phyloP scores from a whole-genome alignment of 2,329 filamentous ascomycete species.

The Colletotrichum limetticola region DNA sequence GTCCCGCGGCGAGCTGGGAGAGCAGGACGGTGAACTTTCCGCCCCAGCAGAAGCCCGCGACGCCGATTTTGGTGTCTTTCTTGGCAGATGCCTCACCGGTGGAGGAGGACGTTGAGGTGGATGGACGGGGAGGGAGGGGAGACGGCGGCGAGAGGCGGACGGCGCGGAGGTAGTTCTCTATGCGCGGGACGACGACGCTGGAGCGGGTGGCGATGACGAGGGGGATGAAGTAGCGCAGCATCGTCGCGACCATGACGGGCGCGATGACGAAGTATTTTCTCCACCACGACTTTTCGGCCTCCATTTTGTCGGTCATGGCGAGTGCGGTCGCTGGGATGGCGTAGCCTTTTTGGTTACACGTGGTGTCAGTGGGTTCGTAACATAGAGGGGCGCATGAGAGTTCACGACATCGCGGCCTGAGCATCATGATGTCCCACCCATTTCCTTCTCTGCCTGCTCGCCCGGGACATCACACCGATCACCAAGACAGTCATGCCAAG shows the following conservation, averaged over 20 bases:
- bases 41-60: constrained; percentile 73
- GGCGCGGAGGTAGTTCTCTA: constrained; percentile 49
- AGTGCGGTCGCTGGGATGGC: constrained; percentile 45
- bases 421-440: too few species aligned
- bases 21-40: constrained; percentile 65
- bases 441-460: too few species aligned
- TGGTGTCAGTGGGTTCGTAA: too few species aligned
- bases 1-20: constrained; percentile 17
- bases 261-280: constrained; percentile 40
- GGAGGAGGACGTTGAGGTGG: background rate
- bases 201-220: constrained; percentile 45
- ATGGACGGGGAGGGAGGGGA: background rate
- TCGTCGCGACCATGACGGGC: constrained; percentile 38
- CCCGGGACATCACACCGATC: too few species aligned
- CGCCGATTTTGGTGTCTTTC: constrained; percentile 52
- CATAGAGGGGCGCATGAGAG: too few species aligned
- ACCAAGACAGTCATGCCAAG: too few species aligned
- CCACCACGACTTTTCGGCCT: constrained; percentile 22
- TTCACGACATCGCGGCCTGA: too few species aligned
- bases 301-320: constrained; percentile 40
- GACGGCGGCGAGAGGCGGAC: constrained; percentile 44
- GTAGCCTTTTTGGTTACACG: constrained; percentile 36
- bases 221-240: constrained; percentile 40
- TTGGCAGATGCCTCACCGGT: background rate
- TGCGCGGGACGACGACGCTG: constrained; percentile 45